Conservation (phyloP, 2,329 filamentous ascomycete genomes). For the Aureobasidium sp. region DNA sequence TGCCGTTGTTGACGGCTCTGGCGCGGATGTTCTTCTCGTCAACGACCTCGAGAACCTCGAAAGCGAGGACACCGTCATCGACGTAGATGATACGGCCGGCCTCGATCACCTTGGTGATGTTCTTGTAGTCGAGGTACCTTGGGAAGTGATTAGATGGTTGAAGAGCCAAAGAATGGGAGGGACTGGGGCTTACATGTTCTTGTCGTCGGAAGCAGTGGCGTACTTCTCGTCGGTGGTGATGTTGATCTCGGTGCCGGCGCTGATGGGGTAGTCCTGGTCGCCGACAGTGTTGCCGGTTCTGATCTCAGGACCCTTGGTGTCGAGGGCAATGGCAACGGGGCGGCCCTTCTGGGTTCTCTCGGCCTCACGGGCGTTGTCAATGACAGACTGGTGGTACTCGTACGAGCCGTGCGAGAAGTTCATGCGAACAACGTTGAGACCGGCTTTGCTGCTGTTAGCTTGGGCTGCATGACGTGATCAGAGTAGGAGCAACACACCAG, state of each 20-base stretch:
- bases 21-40: constrained; percentile 85
- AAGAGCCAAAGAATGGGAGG: not conserved
- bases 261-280: constrained; percentile 73
- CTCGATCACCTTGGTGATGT: constrained; percentile 97
- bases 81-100: constrained; percentile 93
- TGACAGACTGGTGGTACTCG: constrained; percentile 96
- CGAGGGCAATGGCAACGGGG: constrained; percentile 89
- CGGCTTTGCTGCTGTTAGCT: constrained; percentile 44
- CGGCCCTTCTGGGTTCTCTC: constrained; percentile 72
- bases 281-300: constrained; percentile 68
- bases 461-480: not conserved
- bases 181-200: constrained; percentile 71
- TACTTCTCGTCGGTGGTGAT: constrained; percentile 96
- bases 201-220: constrained; percentile 71
- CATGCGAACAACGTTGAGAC: constrained; percentile 98
- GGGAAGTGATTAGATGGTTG: not conserved
- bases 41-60: constrained; percentile 81
- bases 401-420: constrained; percentile 96
- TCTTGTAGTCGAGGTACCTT: constrained; percentile 98
- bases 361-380: constrained; percentile 87
- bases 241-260: constrained; percentile 78
- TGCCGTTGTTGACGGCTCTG: constrained; percentile 91
- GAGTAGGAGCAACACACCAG: constrained; percentile 36
- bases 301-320: constrained; percentile 80
- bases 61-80: constrained; percentile 94